These are phyloP conservation scores for Myriosclerotinia curreyana DNA, from an alignment of 2,329 filamentous ascomycete genomes.

Conservation along the genomic window DNA sequence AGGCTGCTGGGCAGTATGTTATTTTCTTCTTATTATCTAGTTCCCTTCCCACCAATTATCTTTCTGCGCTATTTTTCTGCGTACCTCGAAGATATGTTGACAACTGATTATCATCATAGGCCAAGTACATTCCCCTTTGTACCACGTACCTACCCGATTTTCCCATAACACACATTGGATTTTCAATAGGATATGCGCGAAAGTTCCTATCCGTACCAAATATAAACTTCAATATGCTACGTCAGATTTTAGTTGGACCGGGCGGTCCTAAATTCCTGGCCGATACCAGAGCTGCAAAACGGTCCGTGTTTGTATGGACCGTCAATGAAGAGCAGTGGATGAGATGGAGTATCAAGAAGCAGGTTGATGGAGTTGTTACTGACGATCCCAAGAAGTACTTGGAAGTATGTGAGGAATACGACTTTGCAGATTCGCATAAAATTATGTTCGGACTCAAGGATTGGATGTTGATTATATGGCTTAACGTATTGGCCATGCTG, in stretches of 20 bases:
- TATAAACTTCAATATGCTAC: constrained; percentile 75
- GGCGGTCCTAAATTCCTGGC: constrained; percentile 64
- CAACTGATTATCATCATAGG: constrained; percentile 43
- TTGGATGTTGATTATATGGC: constrained; percentile 26
- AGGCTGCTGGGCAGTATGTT: constrained; percentile 72
- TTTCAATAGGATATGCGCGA: constrained; percentile 57
- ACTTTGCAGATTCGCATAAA: constrained; percentile 28
- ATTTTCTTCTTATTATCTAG: constrained; percentile 24
- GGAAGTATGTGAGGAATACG: constrained; percentile 51
- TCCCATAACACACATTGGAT: constrained; percentile 65
- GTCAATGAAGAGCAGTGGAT: constrained; percentile 77
- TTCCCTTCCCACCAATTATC: neutral
- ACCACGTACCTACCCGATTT: constrained; percentile 60
- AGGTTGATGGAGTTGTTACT: constrained; percentile 78
- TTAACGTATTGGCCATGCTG: constrained; percentile 27
- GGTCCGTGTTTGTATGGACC: constrained; percentile 77
- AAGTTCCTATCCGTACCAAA: constrained; percentile 66
- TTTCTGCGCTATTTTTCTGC: neutral
- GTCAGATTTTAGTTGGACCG: constrained; percentile 64
- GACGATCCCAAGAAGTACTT: constrained; percentile 72
- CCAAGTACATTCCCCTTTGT: constrained; percentile 65
- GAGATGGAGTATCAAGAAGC: constrained; percentile 69
- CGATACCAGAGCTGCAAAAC: constrained; percentile 52
- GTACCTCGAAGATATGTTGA: constrained; percentile 9
- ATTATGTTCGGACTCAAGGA: constrained; percentile 23